Evolutionary conservation across 495 filamentous ascomycete genomes (phyloP), one percentile per base, ranked within the genome.

Genomic region (Penicillium crystallinum): DNA sequence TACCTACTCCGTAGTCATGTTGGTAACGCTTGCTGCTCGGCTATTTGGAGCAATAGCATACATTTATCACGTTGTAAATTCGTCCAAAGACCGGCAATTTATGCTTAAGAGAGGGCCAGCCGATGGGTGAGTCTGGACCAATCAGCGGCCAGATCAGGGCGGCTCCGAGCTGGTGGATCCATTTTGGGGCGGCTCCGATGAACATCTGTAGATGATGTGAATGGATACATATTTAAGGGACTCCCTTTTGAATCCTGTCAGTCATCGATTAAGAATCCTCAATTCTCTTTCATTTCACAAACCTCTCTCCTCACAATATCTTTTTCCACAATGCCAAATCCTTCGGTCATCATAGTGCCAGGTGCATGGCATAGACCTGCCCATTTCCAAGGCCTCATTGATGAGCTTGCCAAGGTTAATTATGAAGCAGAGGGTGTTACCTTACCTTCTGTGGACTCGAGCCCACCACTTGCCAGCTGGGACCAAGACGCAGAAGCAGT

Each of bases 281-380:
- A n/a, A n/a, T 29, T 29, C 25, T 29, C 8, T 29, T 29, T 29
- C 25, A 29, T 29, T 4, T 29, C 25, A 29, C 25, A 29, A 29
- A 29, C 8, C 4, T 29, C n/a, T n/a, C n/a, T 29, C 8, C 4
- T 29, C 25, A 29, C 25, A 29, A 33, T 12, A 33, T 10, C 4
- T 33, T 33, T 4, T 33, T 33, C 12, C 30, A 33, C 4, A 33
- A 68, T 68, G 62, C 14, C 60, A 12, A 58, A 56, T 18, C 61
- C 65, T 17, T 62, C 55, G 1, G 62, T 75, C 39, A 62, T 75
- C 15, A 61, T 75, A 21, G 56, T 74, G 23, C 70, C 71, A n/a
- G 72, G 74, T 10, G 55, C 71, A 8, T 77, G 74, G 71, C 74
- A 77, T 38, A 53, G 64, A 5, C 72, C 72, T 0, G 41, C 63